Evolutionary conservation across 2,329 filamentous ascomycete species (phyloP), one percentile per base, ranked within the genome.

Genomic region (Sclerotinia trifoliorum): DNA sequence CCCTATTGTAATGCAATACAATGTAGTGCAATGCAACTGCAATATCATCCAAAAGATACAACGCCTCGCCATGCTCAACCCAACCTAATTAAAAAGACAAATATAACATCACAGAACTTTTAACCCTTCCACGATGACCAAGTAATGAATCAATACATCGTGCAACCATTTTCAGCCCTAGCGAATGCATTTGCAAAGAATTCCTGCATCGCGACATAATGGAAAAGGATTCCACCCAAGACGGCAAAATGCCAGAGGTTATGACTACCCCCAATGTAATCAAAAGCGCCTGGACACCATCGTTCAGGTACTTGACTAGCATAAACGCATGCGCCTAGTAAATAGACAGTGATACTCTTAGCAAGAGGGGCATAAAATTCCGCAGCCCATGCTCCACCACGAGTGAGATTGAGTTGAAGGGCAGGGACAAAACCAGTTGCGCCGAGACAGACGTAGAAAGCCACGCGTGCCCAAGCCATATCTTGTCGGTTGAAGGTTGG

Each of bases 221-320:
- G 95, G 78, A 97, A 98, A n/a, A 98, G 80, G 68, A 99, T 99
- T 15, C 95, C 95, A 21, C 94, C 93, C 39, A 99, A 82, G 15
- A 99, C 95, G 10, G 95, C 95, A 46, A 96, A 80, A 79, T 99
- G 95, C 95, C 95, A 99, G 69, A 99, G 88, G 79, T 99, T 99
- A 81, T 99, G 95, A 78, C 92, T 96, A 57, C 93, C 94, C 51
- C 95, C 95, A 52, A 96, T 85, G 78, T 98, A 98, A 80, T 99
- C 95, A 75, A 99, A 99, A 78, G 90, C 87, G 62, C 95, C 95
- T 0, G 95, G 95, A 74, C 85, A 90, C 91, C 93, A 99, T 70
- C 94, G 85, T 82, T 99, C 95, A 2, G 95, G 95, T 0, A 97
- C 85, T 79, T 97, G 94, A 78, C 90, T 93, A 13, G 94, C 94